Evolutionary conservation across 2,329 filamentous ascomycete genomes (phyloP), one percentile per base, ranked within the genome.

Genomic region (Aspergillus chevalieri): DNA sequence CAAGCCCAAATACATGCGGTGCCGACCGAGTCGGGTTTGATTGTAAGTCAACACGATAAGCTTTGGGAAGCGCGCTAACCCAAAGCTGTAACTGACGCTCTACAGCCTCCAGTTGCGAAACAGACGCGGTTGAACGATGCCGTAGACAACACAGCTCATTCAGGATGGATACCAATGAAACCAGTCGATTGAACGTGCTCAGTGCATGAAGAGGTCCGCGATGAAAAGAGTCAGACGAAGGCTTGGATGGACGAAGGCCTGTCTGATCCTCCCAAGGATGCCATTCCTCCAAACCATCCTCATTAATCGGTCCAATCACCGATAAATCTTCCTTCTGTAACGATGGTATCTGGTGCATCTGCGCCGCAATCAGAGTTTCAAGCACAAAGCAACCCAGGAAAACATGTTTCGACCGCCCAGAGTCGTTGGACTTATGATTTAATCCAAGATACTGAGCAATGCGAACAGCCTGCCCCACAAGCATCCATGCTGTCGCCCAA

Each of bases 251-350:
- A 49, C 62, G 53, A 52, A 70, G 53, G 19, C 65, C 61, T 38
- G 70, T 68, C 54, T 69, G 65, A 22, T 82, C 79, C 15, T 75
- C 74, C 86, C 86, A 89, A 1, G 83, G 81, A 55, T 86, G 82
- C 85, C 85, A 89, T 68, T 89, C 85, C 59, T 89, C 86, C 17
- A 85, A 69, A 1, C 83, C 83, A 57, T 86, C 82, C 63, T 87
- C 83, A 22, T 80, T 74, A 2, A 86, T 69, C 2, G 69, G 65
- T 8, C 76, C 76, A 26, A 75, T 62, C 34, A 67, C 64, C n/a
- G 72, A 65, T 22, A 80, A 63, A 46, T 81, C 76, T 12, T 73
- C 70, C 8, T 84, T 71, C 28, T 67, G 68, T 36, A 80, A 62
- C 47, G 77, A 75, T 4, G 75, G 72, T 9, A 65, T 62, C 28